A percentile compares a stretch with the other conserved stretches of the same genome.
Evolutionary conservation across 768 basidiomycete genomes (phyloP).

Genomic region (Pleurotus tuoliensis): DNA sequence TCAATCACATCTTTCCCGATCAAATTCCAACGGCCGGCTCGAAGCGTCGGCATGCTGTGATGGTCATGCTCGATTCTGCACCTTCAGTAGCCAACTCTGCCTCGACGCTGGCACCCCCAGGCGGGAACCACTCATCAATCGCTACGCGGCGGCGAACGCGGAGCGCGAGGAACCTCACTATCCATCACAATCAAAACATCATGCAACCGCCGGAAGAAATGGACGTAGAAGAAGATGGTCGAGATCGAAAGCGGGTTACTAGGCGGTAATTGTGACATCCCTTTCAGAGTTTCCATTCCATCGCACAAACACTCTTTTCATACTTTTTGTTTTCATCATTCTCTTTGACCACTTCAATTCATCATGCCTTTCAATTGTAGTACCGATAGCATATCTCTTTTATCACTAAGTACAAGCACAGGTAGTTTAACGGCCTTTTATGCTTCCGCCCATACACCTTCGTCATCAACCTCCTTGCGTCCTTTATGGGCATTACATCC

Average conservation of each 20-base stretch:
- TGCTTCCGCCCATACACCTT: no score
- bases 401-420: not conserved
- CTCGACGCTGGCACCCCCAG: slow-evolving; percentile 18
- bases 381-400: not conserved
- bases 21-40: slow-evolving; percentile 48
- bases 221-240: slow-evolving; percentile 73
- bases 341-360: not conserved
- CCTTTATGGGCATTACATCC: no score
- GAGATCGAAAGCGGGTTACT: slow-evolving; percentile 72
- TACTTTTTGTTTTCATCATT: not conserved
- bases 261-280: slow-evolving; percentile 40
- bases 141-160: slow-evolving; percentile 51
- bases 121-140: slow-evolving; percentile 20
- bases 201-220: slow-evolving; percentile 46
- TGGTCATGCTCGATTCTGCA: slow-evolving; percentile 69
- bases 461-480: no score
- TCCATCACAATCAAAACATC: slow-evolving; percentile 35
- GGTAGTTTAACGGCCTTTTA: not conserved
- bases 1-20: slow-evolving; percentile 5
- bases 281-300: not conserved
- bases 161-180: slow-evolving; percentile 37
- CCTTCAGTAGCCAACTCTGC: slow-evolving; percentile 35
- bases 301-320: not conserved
- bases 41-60: slow-evolving; percentile 75
- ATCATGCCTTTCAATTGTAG: slow-evolving; percentile 2